phyloP scores from a whole-genome alignment of 75 land plant genomes.

The Chamaecyparis obtusa region DNA sequence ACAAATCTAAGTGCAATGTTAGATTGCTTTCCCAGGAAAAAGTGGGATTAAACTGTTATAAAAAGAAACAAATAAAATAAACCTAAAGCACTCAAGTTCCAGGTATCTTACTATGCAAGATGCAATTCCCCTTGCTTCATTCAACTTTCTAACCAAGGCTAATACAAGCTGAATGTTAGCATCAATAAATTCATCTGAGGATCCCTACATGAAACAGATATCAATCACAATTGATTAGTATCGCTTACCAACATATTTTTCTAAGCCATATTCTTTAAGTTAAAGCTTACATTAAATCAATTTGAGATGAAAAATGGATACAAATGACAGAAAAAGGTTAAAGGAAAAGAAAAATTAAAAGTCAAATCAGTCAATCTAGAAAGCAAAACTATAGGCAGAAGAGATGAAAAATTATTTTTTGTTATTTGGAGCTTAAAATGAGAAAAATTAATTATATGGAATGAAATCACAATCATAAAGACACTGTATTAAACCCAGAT shows the following conservation, averaged over 20 bases:
- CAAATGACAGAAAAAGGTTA: not conserved
- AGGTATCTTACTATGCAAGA: constrained; percentile 70
- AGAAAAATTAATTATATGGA: no score
- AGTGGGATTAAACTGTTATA: not conserved
- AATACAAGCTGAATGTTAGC: constrained; percentile 96
- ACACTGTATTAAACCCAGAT: no score
- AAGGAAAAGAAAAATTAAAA: not conserved
- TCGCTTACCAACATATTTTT: not conserved
- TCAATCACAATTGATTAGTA: not conserved
- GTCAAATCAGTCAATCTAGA: not conserved
- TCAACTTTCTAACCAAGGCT: constrained; percentile 70
- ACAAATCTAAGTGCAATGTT: not conserved
- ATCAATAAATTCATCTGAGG: constrained; percentile 97
- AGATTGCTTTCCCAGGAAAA: constrained; percentile 1
- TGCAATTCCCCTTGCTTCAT: constrained; percentile 52
- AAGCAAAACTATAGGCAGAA: no score
- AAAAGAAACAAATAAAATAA: not conserved
- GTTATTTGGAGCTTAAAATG: no score
- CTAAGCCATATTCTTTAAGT: not conserved
- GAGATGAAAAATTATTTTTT: no score
- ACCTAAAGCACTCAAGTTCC: not conserved
- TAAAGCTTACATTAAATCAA: not conserved
- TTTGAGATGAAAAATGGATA: not conserved
- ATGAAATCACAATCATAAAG: no score
- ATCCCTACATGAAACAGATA: constrained; percentile 55